Base-by-base conservation (phyloP, 2,329 filamentous ascomycete species). In the Aspergillus pseudoterreus region DNA sequence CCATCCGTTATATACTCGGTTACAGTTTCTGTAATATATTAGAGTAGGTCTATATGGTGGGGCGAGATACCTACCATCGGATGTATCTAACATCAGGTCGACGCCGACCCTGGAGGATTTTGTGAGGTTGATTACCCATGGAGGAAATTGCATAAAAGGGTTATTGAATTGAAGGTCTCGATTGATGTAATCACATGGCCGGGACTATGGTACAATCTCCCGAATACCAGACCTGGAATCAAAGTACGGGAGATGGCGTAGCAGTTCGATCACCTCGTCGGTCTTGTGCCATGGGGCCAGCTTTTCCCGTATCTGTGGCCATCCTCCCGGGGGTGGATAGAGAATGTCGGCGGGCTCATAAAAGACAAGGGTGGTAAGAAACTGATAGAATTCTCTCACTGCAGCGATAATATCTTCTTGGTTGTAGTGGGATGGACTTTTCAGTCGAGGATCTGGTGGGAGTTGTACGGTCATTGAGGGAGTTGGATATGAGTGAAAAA, bases 191-290 rank as follows among this genome's bases (percentile, higher is more conserved):
- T 17, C 35, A 38, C 35, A 38, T 4, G 35, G 17, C 35, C 17
- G 2, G 14, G 35, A 9, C 35, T 6, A 38, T n/a, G 35, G 35
- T 6, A 38, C 5, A 11, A 38, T 38, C 14, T 38, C 4, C 35
- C 35, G 6, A n/a, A n/a, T 22, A 14, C 22, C 22, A 22, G 2
- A 1, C 24, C 11, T 22, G 30, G 43, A 51, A 35, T 51, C 43
- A 22, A 51, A 43, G n/a, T 51, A 51, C 30, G 49, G 49, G n/a
- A 51, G 39, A 44, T 51, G 49, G 43, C 49, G 43, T 39, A 51
- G 49, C 21, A 51, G 43, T 22, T 46, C 49, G n/a, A 51, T 39
- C 15, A 51, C 43, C 43, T 51, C 43, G 33, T 51, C 49, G 19
- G 49, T 42, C 22, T 46, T 51, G 17, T 45, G 24, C 14, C 41